Base-by-base conservation (phyloP, 495 filamentous ascomycete species). In the Mytilinidion resinicola region DNA sequence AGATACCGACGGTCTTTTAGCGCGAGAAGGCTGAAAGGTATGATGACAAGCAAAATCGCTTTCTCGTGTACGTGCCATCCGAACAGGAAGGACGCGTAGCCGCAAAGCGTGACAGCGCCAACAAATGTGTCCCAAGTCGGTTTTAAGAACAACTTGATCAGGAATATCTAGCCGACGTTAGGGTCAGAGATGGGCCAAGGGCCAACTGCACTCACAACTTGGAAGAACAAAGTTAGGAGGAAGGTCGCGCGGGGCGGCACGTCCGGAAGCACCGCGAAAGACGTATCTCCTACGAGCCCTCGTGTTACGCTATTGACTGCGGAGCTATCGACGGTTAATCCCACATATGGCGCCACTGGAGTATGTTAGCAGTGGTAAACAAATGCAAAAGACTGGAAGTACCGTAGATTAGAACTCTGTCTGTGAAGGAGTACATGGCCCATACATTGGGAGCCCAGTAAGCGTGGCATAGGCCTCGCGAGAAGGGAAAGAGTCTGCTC, bases 1-100 rank as follows among this genome's bases (percentile, higher is more conserved):
- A 96, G 85, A 67, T 96, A 90, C 25, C 93, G 85, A 12, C 93
- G 83, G 71, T 97, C 92, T 70, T 86, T 90, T 46, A 98, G 83
- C 3, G 93, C 92, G 55, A 98, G 87, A 56, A 98, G 80, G 64
- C 87, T 92, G 78, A 98, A 97, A 0, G 93, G 93, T 55, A 97
- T 88, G 64, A 98, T 89, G 65, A 97, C 87, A 50, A 96, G 79
- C 12, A 98, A 83, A 34, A 98, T 88, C 7, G 93, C 93, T 67
- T 98, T 98, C 66, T 98, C 93, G 65, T 98, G 93, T 17, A 98
- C 93, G 67, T 98, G 93, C 93, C 93, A 98, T 51, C 93, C 92
- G 58, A 97, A 96, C 19, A 98, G 80, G 75, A 98, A 98, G 0
- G 93, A 96, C 0, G 91, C 89, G 64, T 95, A 98, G 51, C 88